Conservation (phyloP, 805 yeast genomes). For the Kuraishia molischiana region DNA sequence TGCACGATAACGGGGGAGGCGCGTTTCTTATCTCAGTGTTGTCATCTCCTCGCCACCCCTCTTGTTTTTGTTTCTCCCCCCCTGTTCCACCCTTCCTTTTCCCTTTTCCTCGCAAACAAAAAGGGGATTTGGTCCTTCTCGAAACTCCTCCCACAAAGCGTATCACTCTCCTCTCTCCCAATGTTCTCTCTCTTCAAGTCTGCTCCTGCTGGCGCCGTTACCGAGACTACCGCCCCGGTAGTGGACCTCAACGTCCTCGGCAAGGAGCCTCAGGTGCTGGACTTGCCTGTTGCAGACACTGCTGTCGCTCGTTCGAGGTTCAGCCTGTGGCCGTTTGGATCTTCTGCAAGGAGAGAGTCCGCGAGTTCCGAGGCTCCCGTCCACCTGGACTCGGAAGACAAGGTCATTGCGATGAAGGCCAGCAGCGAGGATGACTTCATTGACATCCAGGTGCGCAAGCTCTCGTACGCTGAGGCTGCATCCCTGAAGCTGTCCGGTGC, state of each 20-base stretch:
- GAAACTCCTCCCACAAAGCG: no score
- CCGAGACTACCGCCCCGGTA: neutral
- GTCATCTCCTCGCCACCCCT: no score
- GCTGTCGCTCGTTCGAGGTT: neutral
- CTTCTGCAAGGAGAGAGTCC: neutral
- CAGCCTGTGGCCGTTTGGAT: constrained; percentile 2
- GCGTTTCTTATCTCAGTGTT: no score
- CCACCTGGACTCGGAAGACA: neutral
- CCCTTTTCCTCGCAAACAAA: no score
- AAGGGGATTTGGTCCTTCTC: no score
- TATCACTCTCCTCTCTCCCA: no score
- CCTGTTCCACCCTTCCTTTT: no score
- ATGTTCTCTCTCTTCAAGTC: neutral
- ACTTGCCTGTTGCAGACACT: neutral
- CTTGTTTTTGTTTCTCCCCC: no score
- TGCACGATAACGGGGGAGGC: no score
- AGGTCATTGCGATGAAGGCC: constrained; percentile 21
- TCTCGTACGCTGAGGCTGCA: constrained; percentile 48
- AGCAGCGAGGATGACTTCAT: constrained; percentile 31
- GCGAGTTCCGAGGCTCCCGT: neutral
- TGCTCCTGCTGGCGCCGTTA: neutral
- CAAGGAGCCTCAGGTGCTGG: neutral
- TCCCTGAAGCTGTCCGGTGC: constrained; percentile 14
- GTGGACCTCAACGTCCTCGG: neutral
- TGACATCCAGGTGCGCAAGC: constrained; percentile 32